Evolutionary conservation across 495 filamentous ascomycete species (phyloP).

Genomic region (Tuber microsphaerosporum): DNA sequence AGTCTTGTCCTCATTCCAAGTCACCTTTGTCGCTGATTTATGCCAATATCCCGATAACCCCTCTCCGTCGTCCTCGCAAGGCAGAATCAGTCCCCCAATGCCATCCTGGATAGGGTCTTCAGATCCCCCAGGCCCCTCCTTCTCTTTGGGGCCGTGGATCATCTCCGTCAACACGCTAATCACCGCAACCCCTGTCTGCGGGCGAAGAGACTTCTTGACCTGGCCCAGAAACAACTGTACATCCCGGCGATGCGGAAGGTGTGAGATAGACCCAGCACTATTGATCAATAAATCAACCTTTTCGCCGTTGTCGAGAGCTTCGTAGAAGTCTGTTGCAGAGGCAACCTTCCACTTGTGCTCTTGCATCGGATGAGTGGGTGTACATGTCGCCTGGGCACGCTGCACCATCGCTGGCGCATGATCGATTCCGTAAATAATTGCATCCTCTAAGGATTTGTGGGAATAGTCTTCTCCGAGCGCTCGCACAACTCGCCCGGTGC

Average conservation of each 20-base stretch:
- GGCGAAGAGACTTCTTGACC: conserved; percentile 1
- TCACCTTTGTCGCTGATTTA: conserved; percentile 12
- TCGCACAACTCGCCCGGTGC: conserved; percentile 17
- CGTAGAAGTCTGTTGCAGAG: conserved; percentile 9
- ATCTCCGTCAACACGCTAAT: conserved; percentile 17
- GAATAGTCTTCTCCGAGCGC: neutral
- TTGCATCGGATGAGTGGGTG: neutral
- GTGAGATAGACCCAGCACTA: conserved; percentile 14
- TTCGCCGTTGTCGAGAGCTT: conserved; percentile 2
- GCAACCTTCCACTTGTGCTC: conserved; percentile 7
- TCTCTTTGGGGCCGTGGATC: neutral
- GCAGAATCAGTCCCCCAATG: neutral
- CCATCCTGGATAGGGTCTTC: neutral
- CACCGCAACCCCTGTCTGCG: neutral
- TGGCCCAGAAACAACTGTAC: conserved; percentile 2
- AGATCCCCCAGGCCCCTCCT: neutral
- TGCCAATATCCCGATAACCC: conserved; percentile 6
- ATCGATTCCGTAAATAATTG: conserved; percentile 17
- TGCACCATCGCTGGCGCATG: conserved; percentile 12
- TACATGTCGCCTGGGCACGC: conserved; percentile 5
- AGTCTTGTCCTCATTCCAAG: conserved; percentile 9
- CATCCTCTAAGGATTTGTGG: neutral
- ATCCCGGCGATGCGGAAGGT: conserved; percentile 9
- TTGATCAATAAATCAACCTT: conserved; percentile 9
- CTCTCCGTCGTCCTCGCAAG: neutral